Percentiles rank a stretch among this genome's conserved stretches.
These are phyloP conservation scores for Hanseniaspora vineae DNA, from an alignment of 805 yeast genomes.

Conservation along the genomic window DNA sequence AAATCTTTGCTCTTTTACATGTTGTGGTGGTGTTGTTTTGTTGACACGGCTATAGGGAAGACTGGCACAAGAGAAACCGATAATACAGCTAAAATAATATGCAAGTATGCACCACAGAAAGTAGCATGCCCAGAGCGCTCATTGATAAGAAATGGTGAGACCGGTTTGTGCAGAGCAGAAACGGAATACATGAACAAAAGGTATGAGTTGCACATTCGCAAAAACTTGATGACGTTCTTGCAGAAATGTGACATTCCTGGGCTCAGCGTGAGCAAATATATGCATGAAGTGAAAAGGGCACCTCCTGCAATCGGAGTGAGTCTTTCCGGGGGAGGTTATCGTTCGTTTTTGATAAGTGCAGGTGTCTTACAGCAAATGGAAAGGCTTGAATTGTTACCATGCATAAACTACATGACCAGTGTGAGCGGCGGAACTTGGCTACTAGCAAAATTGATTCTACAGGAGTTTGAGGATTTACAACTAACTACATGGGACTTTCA, in stretches of 20 bases:
- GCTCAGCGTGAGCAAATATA: conserved; percentile 19
- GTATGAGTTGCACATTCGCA: not conserved
- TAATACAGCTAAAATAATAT: too few relatives aligned
- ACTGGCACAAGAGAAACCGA: too few relatives aligned
- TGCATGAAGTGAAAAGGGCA: conserved; percentile 8
- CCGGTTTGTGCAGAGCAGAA: not conserved
- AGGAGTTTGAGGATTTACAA: conserved; percentile 26
- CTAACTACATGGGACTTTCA: conserved; percentile 30
- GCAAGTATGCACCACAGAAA: too few relatives aligned
- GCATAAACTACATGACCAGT: conserved; percentile 45
- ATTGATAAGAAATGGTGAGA: not conserved
- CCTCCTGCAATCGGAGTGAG: conserved; percentile 26
- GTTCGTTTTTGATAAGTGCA: conserved; percentile 25
- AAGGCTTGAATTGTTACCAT: conserved; percentile 35
- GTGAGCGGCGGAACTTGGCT: conserved; percentile 68
- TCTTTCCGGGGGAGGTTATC: conserved; percentile 25
- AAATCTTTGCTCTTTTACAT: too few relatives aligned
- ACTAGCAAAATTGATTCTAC: conserved; percentile 33
- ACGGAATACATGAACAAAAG: not conserved
- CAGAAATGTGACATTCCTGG: conserved; percentile 22
- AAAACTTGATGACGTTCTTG: conserved; percentile 13
- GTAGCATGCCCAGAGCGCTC: too few relatives aligned
- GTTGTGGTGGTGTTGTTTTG: too few relatives aligned
- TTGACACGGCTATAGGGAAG: too few relatives aligned
- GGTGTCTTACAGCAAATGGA: conserved; percentile 20